Evolutionary conservation across 495 filamentous ascomycete genomes (phyloP).

Genomic region (Lindgomyces ingoldianus): DNA sequence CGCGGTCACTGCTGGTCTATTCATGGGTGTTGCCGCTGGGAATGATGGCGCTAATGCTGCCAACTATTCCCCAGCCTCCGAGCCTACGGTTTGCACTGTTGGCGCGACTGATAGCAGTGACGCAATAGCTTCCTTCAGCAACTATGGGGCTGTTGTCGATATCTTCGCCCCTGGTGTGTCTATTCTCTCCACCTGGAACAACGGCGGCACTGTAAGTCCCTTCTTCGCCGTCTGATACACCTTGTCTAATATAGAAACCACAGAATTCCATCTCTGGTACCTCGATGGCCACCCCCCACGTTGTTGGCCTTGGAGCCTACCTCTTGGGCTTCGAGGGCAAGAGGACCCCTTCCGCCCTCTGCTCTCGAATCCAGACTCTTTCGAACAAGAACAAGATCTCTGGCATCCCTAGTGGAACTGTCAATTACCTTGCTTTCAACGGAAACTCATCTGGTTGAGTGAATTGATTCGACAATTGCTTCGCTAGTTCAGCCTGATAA

Average conservation of each 20-base stretch:
- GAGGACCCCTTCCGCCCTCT: constrained; percentile 31
- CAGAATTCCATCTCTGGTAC: constrained; percentile 61
- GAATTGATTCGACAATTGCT: not conserved
- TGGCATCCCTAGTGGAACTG: constrained; percentile 31
- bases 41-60: constrained; percentile 32
- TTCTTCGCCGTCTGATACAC: not conserved
- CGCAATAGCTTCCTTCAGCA: constrained; percentile 42
- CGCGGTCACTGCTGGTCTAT: constrained; percentile 29
- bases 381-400: constrained; percentile 30
- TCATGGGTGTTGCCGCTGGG: constrained; percentile 36
- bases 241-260: not conserved
- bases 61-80: constrained; percentile 38
- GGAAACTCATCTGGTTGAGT: constrained; percentile 24
- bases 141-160: constrained; percentile 45
- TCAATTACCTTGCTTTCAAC: constrained; percentile 37
- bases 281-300: constrained; percentile 64
- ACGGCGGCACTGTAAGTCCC: constrained; percentile 18
- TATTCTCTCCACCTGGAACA: constrained; percentile 43
- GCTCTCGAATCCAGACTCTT: constrained; percentile 24
- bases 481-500: not conserved
- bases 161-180: constrained; percentile 46
- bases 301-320: constrained; percentile 55
- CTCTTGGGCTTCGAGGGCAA: constrained; percentile 31
- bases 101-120: constrained; percentile 46
- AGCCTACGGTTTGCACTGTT: constrained; percentile 43